Base-by-base conservation (phyloP, 2,329 filamentous ascomycete species). In the Aureobasidium namibiae region DNA sequence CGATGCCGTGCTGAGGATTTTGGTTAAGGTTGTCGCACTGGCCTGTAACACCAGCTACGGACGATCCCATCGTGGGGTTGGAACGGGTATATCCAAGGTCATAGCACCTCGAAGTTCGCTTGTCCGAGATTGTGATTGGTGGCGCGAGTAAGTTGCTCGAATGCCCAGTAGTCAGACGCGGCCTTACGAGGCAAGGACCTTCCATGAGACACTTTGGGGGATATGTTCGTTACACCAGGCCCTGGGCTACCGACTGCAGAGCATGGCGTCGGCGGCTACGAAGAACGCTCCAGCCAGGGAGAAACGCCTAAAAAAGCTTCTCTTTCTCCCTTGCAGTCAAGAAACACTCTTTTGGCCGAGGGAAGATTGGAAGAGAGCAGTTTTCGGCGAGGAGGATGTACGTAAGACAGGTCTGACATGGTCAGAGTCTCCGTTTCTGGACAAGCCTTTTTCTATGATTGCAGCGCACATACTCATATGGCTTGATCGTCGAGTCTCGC, bases 21-120 rank as follows among this genome's bases (percentile, higher is more conserved):
- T 56, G 52, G 52, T 56, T 56, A 56, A 56, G 52, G 52, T 56
- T 56, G 41, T 56, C 34, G 52, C 39, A 34, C 52, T 33, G 39
- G 21, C 41, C 29, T 42, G 41, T 45, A 46, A 46, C 53, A 46
- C 23, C 33, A 34, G 31, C 53, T 38, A 56, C 21, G 41, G 53
- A 8, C 33, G 41, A 56, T 24, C 33, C 13, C 31, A 45, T 38
- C 34, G 39, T 44, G 52, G 52, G 52, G 52, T 56, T 29, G 13
- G 39, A 44, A 44, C 49, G 49, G 49, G 24, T 41, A 53, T 53
- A 56, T 11, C 5, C 38, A 56, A 56, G 52, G 53, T 46, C 53
- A 46, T 38, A 46, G 53, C 41, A 56, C 53, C n/a, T 3, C 11
- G 4, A 56, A 44, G 4, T 34, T 56, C 26, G 52, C 26, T 56